Evolutionary conservation across 768 basidiomycete genomes (phyloP).

Genomic region (Imleria badia): DNA sequence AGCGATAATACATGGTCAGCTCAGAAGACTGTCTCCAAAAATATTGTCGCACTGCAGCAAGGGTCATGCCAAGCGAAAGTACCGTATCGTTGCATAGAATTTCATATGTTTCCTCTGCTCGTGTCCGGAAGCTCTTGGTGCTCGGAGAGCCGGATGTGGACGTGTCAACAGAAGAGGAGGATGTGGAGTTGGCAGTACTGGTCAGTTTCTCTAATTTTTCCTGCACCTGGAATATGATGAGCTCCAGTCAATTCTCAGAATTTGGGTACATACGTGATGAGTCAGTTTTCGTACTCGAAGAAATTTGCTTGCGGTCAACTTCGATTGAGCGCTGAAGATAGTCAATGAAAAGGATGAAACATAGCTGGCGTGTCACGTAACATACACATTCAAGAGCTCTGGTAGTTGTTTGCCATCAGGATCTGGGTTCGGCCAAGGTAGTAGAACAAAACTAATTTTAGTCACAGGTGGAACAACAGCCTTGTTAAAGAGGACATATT

Average conservation of each 20-base stretch:
- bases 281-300: slow-evolving; percentile 85
- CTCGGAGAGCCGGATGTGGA: slow-evolving; percentile 35
- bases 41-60: slow-evolving; percentile 88
- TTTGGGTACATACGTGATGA: slow-evolving; percentile 58
- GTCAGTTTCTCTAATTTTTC: slow-evolving; percentile 74
- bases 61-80: slow-evolving; percentile 82
- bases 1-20: slow-evolving; percentile 74
- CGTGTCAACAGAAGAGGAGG: slow-evolving; percentile 37
- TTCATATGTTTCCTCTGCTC: slow-evolving; percentile 76
- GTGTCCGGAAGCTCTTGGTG: slow-evolving; percentile 21
- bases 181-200: slow-evolving; percentile 30
- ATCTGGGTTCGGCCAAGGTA: slow-evolving; percentile 69
- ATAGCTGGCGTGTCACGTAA: slow-evolving; percentile 12
- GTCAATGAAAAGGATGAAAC: not conserved
- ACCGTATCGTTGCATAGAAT: slow-evolving; percentile 85
- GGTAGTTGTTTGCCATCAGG: slow-evolving; percentile 62
- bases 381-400: slow-evolving; percentile 84
- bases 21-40: slow-evolving; percentile 80
- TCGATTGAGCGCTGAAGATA: slow-evolving; percentile 63
- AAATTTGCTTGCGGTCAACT: slow-evolving; percentile 85
- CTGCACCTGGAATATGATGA: slow-evolving; percentile 55
- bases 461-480: slow-evolving; percentile 48
- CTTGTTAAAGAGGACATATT: slow-evolving; percentile 77
- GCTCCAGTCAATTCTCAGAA: not conserved
- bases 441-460: slow-evolving; percentile 88